Evolutionary conservation across 2,329 filamentous ascomycete species (phyloP).

Genomic region (Calcarisporium arbuscula): DNA sequence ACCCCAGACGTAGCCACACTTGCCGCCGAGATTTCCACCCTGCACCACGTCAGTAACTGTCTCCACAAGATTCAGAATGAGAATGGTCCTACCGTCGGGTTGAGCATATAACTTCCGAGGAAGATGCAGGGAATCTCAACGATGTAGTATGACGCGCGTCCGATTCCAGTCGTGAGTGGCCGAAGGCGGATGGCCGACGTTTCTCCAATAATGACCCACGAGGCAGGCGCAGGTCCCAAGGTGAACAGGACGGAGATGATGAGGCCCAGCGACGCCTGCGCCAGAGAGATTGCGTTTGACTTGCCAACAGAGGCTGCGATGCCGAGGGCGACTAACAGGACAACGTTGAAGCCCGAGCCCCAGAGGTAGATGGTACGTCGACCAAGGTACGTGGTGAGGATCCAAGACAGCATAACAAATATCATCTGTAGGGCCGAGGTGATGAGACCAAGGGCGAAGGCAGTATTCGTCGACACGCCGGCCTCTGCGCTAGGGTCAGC

Average conservation of each 20-base stretch:
- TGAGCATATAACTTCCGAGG: conserved; percentile 31
- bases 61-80: no score
- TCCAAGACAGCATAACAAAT: conserved; percentile 28
- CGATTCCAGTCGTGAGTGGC: conserved; percentile 29
- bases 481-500: conserved; percentile 5
- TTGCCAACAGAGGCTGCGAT: conserved; percentile 27
- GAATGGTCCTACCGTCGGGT: conserved; percentile 31
- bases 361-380: conserved; percentile 33
- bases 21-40: conserved; percentile 35
- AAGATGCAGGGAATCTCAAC: conserved; percentile 35
- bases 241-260: conserved; percentile 33
- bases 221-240: conserved; percentile 26
- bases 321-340: conserved; percentile 28
- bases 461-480: conserved; percentile 12
- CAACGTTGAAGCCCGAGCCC: conserved; percentile 26
- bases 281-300: conserved; percentile 25
- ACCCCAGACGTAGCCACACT: conserved; percentile 43
- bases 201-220: conserved; percentile 31
- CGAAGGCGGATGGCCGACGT: conserved; percentile 30
- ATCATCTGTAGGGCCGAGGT: conserved; percentile 23
- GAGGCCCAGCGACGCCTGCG: conserved; percentile 29
- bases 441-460: conserved; percentile 20
- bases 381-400: conserved; percentile 29
- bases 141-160: conserved; percentile 34
- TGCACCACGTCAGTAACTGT: no score